Base-by-base conservation (phyloP, 805 yeast species). In the Zygoascus bituminiphila region DNA sequence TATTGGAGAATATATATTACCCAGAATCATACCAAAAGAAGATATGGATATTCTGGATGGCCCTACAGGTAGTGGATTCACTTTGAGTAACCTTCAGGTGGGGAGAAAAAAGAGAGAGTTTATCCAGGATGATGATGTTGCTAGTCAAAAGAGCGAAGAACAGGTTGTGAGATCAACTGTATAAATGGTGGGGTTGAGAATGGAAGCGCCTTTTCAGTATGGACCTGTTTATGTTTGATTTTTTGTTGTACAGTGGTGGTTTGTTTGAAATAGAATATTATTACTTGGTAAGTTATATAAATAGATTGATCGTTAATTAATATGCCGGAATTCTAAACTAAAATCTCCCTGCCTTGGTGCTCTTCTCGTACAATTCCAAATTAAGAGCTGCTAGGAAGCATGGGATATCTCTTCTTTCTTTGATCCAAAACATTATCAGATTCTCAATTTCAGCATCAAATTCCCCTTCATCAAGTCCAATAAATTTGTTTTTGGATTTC, bases 331-430 rank as follows among this genome's bases (percentile, higher is more conserved):
- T 29, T n/a, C n/a, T n/a, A n/a, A n/a, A n/a, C 19, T 31, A 46
- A 31, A 42, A 44, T n/a, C 53, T 31, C 21, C 37, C 43, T 7
- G 55, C 57, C 38, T 54, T 55, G 29, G 55, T 56, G 14, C 58
- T 60, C 51, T 63, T 61, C 45, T 82, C 84, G 66, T 77, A 81
- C 14, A 87, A 62, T 59, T 77, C 82, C 47, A 88, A 66, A 39
- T 79, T 84, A 52, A 88, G 65, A 1, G 89, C 87, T 50, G 89
- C 81, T 47, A 88, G 66, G 54, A 88, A 82, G 54, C 94, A 83
- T 0, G 93, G 84, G 14, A 86, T 76, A 55, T 84, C 87, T 24
- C 74, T 75, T 54, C 79, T 76, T 38, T 83, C 83, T 38, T 71
- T 69, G 2, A 84, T 77, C 88, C 93, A 86, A 50, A 76, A 75